Conservation (phyloP, 2,329 filamentous ascomycete genomes). For the Cladorrhinum sp. region DNA sequence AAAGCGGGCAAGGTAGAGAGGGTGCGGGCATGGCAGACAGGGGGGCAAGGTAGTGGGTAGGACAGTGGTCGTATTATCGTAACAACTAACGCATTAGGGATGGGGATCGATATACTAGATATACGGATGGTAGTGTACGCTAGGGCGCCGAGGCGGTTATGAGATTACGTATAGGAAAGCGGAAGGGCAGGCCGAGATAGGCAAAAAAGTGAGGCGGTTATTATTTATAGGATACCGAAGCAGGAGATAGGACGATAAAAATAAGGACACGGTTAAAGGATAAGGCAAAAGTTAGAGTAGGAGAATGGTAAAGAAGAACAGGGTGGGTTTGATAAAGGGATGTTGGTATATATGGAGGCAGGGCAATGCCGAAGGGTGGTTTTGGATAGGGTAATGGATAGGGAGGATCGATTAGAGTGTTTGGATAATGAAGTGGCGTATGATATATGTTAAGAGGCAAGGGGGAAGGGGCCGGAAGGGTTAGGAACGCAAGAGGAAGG, state of each 20-base stretch:
- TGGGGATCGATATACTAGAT: too few species aligned
- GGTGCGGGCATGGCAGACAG: background rate
- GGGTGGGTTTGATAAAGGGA: too few species aligned
- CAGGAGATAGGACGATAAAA: background rate
- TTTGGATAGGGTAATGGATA: slow-evolving; percentile 2
- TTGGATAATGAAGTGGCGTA: background rate
- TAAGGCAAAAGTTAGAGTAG: background rate
- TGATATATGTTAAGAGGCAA: background rate
- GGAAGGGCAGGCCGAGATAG: too few species aligned
- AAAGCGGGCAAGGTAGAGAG: background rate
- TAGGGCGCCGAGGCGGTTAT: too few species aligned
- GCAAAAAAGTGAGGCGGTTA: too few species aligned
- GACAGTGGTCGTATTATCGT: too few species aligned
- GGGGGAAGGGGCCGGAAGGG: too few species aligned
- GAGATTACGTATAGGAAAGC: too few species aligned
- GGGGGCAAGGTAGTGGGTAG: background rate
- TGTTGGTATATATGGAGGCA: too few species aligned
- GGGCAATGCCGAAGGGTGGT: background rate
- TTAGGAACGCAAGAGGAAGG: too few species aligned
- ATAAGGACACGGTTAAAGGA: background rate
- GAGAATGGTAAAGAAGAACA: background rate
- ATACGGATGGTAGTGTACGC: too few species aligned
- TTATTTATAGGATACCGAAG: background rate
- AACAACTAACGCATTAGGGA: too few species aligned
- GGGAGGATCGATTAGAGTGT: background rate